Evolutionary conservation across 495 filamentous ascomycete species (phyloP).

Genomic region (Aspergillus sclerotioniger): DNA sequence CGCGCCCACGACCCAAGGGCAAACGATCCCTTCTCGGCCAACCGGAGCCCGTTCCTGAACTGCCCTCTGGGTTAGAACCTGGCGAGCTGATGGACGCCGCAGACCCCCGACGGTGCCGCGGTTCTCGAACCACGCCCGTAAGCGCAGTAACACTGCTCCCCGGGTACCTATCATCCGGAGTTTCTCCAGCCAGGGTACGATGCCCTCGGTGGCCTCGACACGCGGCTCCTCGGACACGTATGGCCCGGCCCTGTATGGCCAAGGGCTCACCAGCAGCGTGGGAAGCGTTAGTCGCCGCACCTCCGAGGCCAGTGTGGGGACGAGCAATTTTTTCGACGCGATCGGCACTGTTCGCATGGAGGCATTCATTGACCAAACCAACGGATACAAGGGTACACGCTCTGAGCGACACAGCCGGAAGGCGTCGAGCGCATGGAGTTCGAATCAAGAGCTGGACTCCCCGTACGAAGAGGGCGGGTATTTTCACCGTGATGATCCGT

Average conservation of each 20-base stretch:
- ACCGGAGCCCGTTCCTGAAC: slow-evolving; percentile 34
- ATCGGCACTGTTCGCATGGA: slow-evolving; percentile 96
- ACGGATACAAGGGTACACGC: slow-evolving; percentile 23
- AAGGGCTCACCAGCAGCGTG: slow-evolving; percentile 35
- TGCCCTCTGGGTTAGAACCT: slow-evolving; percentile 24
- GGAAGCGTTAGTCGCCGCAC: slow-evolving; percentile 44
- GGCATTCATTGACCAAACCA: slow-evolving; percentile 63
- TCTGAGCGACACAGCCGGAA: slow-evolving; percentile 32
- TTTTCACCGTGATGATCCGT: slow-evolving; percentile 38
- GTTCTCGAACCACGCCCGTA: slow-evolving; percentile 72
- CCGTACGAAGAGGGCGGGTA: slow-evolving; percentile 34
- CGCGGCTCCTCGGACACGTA: slow-evolving; percentile 62
- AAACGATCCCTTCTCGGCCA: slow-evolving; percentile 40
- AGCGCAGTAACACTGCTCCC: slow-evolving; percentile 80
- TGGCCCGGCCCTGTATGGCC: slow-evolving; percentile 17
- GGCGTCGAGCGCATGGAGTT: slow-evolving; percentile 39
- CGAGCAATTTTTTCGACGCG: slow-evolving; percentile 55
- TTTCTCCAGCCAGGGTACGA: slow-evolving; percentile 63
- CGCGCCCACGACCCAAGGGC: slow-evolving; percentile 48
- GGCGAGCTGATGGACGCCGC: slow-evolving; percentile 49
- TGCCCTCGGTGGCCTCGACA: slow-evolving; percentile 41
- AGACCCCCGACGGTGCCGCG: slow-evolving; percentile 75
- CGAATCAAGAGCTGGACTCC: slow-evolving; percentile 31
- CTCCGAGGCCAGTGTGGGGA: slow-evolving; percentile 43
- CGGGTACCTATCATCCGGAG: slow-evolving; percentile 71